Base-by-base conservation (phyloP, 768 basidiomycete species). In the Galerina marginata region DNA sequence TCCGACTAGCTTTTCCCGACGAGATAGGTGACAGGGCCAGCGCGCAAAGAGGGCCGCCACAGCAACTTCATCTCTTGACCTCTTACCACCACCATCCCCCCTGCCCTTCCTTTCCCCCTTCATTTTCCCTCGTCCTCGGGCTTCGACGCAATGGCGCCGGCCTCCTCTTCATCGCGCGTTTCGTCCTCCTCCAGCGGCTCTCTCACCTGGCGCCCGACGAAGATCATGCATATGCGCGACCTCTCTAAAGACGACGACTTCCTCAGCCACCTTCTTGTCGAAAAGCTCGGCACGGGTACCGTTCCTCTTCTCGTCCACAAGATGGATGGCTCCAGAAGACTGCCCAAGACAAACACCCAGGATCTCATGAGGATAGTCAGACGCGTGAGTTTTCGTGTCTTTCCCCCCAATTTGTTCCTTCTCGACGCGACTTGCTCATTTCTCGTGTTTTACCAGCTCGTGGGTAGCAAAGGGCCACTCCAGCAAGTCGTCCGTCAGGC, bases 241-340 rank as follows among this genome's bases (percentile, higher is more conserved):
- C 85, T 95, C 62, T 91, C 92, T 69, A 88, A 86, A 74, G 93
- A 95, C 77, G 93, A 95, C 74, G 93, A 95, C 77, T 94, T 93
- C 73, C 87, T 95, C 72, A 91, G 89, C 69, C 91, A 94, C 77
- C 83, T 95, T 40, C 86, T 95, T 58, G 91, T 95, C 62, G 92
- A 95, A 78, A 93, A 93, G 67, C 85, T 95, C 37, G 92, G 93
- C 45, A 92, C 92, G 3, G 90, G 90, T 36, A 74, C 73, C 7
- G 88, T 89, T 7, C 92, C 93, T n/a, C 82, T 95, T 54, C 83
- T 88, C 58, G 93, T 95, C 12, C 92, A 95, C 80, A 94, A 93
- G 75, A 95, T 95, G 92, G 92, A 94, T 72, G 79, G 89, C 25
- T 83, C 85, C 61, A 83, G 90, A 56, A 82, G 86, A 50, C 82